A percentile compares a stretch with the other conserved stretches of the same genome.
Conservation (phyloP, 495 filamentous ascomycete species). For the Annulohypoxylon nitens region DNA sequence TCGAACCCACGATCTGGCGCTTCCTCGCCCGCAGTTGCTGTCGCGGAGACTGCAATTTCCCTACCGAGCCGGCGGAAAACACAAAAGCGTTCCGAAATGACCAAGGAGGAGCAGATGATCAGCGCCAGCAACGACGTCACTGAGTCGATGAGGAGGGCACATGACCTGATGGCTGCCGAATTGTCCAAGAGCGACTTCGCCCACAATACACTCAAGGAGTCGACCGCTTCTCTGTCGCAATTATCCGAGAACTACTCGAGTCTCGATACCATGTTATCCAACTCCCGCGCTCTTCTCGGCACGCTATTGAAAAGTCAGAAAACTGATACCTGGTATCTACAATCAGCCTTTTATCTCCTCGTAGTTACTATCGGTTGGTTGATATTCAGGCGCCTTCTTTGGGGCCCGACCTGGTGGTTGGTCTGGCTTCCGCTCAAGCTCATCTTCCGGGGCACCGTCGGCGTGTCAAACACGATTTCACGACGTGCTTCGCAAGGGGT, state of each 20-base stretch:
- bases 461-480: constrained; percentile 57
- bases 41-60: constrained; percentile 34
- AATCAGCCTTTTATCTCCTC: constrained; percentile 86
- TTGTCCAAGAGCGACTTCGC: constrained; percentile 88
- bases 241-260: constrained; percentile 82
- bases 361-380: constrained; percentile 84
- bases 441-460: constrained; percentile 61
- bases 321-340: constrained; percentile 96
- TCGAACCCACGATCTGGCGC: constrained; percentile 56
- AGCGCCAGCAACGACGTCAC: constrained; percentile 87
- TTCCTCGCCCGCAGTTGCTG: constrained; percentile 47
- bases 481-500: constrained; percentile 55
- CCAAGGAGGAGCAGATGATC: constrained; percentile 74
- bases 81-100: constrained; percentile 38
- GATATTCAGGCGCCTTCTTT: constrained; percentile 83
- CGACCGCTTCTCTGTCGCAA: constrained; percentile 81
- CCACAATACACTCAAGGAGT: constrained; percentile 84
- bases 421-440: constrained; percentile 82
- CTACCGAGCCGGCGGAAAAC: constrained; percentile 40
- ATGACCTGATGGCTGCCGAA: constrained; percentile 84
- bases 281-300: constrained; percentile 78
- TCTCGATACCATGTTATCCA: constrained; percentile 80
- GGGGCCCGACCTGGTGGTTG: constrained; percentile 91
- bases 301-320: constrained; percentile 88
- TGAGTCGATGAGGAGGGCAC: constrained; percentile 82